A percentile compares a stretch with the other conserved stretches of the same genome.
Evolutionary conservation across 2,329 filamentous ascomycete species (phyloP).

Genomic region (Neofusicoccum ribis): DNA sequence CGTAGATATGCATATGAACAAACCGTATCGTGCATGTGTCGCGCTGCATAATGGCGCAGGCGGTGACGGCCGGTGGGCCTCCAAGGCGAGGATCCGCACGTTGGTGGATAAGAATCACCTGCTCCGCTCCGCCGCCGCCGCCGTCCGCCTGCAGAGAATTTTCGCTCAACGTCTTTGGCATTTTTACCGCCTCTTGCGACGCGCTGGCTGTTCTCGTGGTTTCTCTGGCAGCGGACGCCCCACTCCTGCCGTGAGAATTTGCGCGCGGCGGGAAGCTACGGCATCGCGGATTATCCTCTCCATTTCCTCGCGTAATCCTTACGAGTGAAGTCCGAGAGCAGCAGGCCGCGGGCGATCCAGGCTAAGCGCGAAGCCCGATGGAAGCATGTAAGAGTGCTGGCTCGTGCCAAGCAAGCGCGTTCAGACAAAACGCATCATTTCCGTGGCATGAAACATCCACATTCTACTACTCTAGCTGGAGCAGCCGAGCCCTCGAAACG

Average conservation of each 20-base stretch:
- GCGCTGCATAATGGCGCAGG: constrained; percentile 13
- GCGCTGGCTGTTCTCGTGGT: constrained; percentile 9
- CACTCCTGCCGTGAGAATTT: constrained; percentile 17
- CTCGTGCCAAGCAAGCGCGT: constrained; percentile 15
- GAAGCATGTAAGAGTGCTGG: constrained; percentile 13
- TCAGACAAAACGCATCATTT: constrained; percentile 11
- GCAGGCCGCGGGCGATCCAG: constrained; percentile 9
- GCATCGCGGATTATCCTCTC: constrained; percentile 1
- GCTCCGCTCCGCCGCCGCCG: constrained; percentile 20
- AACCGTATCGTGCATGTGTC: constrained; percentile 11
- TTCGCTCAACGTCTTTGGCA: constrained; percentile 12
- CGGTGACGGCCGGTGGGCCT: constrained; percentile 19
- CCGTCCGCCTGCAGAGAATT: constrained; percentile 20
- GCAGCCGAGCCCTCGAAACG: constrained; percentile 10
- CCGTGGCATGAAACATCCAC: constrained; percentile 17
- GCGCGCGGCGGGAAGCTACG: constrained; percentile 12
- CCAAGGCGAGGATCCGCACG: constrained; percentile 15
- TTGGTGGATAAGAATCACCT: constrained; percentile 16
- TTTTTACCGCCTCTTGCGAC: constrained; percentile 12
- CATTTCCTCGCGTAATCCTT: constrained; percentile 19
- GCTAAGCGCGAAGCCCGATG: constrained; percentile 1
- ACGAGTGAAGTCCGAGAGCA: constrained; percentile 14
- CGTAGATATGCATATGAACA: constrained; percentile 1
- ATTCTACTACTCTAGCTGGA: background rate
- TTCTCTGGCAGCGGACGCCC: constrained; percentile 15